Evolutionary conservation across 495 filamentous ascomycete species (phyloP).

Genomic region (Eremomyces bilateralis): DNA sequence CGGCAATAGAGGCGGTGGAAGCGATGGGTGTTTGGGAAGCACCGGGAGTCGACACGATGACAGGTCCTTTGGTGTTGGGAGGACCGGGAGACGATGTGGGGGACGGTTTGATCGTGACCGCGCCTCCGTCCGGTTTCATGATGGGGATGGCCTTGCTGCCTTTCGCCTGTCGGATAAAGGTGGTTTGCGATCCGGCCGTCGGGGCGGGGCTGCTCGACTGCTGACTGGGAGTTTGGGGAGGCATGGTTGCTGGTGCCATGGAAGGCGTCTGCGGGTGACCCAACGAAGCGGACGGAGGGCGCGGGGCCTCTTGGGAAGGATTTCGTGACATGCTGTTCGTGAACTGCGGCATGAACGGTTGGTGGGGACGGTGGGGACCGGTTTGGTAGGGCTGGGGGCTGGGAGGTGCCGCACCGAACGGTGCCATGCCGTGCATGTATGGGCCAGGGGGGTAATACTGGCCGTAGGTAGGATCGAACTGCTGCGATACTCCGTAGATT

Average conservation of each 20-base stretch:
- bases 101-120: conserved; percentile 33
- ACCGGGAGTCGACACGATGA: conserved; percentile 41
- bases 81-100: conserved; percentile 29
- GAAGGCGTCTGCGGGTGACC: conserved; percentile 39
- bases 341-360: conserved; percentile 23
- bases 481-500: conserved; percentile 23
- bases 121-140: conserved; percentile 54
- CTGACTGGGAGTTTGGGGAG: conserved; percentile 37
- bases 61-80: conserved; percentile 22
- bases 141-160: conserved; percentile 52
- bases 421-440: conserved; percentile 25
- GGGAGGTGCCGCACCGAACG: conserved; percentile 12
- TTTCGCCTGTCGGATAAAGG: conserved; percentile 36
- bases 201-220: conserved; percentile 29
- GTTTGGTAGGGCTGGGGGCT: conserved; percentile 14
- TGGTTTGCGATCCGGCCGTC: conserved; percentile 23
- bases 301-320: conserved; percentile 59
- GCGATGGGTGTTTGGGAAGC: conserved; percentile 21
- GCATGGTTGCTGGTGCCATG: conserved; percentile 28
- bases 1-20: neutral
- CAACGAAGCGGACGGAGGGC: conserved; percentile 60
- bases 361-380: conserved; percentile 8
- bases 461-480: conserved; percentile 15
- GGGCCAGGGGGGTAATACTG: conserved; percentile 23
- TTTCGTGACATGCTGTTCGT: conserved; percentile 57